These are phyloP conservation scores for Purpureocillium lavendulum DNA, from an alignment of 2,329 filamentous ascomycete genomes.

Conservation along the genomic window DNA sequence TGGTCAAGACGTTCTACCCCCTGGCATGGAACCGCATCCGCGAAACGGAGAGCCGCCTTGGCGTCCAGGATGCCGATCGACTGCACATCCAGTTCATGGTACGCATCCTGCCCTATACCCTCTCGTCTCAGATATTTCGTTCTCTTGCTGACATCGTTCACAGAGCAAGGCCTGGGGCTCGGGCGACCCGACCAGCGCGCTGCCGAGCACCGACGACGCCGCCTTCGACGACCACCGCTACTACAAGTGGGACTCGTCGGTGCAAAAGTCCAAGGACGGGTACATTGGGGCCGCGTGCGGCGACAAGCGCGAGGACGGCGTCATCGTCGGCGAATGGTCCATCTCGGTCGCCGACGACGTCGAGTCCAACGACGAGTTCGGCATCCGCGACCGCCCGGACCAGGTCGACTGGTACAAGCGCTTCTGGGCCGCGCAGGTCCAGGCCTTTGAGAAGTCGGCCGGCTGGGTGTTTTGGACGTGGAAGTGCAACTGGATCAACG, in stretches of 20 bases:
- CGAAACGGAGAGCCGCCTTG: slow-evolving; percentile 33
- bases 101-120: too few relatives aligned
- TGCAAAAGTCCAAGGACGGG: slow-evolving; percentile 32
- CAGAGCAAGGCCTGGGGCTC: slow-evolving; percentile 42
- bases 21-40: slow-evolving; percentile 30
- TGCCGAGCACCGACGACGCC: slow-evolving; percentile 33
- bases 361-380: slow-evolving; percentile 33
- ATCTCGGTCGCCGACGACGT: slow-evolving; percentile 41
- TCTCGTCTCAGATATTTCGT: too few relatives aligned
- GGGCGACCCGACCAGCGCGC: slow-evolving; percentile 39
- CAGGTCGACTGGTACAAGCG: slow-evolving; percentile 42
- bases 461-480: slow-evolving; percentile 56
- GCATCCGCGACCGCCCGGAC: slow-evolving; percentile 20
- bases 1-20: slow-evolving; percentile 17
- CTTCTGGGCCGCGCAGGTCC: slow-evolving; percentile 50
- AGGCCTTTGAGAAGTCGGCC: slow-evolving; percentile 42
- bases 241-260: slow-evolving; percentile 41
- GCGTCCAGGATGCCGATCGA: slow-evolving; percentile 29
- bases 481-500: slow-evolving; percentile 35
- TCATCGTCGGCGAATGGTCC: slow-evolving; percentile 52
- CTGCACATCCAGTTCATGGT: slow-evolving; percentile 44
- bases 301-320: slow-evolving; percentile 32
- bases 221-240: slow-evolving; percentile 54
- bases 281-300: slow-evolving; percentile 45
- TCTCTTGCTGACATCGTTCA: too few relatives aligned